Evolutionary conservation across 768 basidiomycete genomes (phyloP).

Genomic region (Trametes meyenii): DNA sequence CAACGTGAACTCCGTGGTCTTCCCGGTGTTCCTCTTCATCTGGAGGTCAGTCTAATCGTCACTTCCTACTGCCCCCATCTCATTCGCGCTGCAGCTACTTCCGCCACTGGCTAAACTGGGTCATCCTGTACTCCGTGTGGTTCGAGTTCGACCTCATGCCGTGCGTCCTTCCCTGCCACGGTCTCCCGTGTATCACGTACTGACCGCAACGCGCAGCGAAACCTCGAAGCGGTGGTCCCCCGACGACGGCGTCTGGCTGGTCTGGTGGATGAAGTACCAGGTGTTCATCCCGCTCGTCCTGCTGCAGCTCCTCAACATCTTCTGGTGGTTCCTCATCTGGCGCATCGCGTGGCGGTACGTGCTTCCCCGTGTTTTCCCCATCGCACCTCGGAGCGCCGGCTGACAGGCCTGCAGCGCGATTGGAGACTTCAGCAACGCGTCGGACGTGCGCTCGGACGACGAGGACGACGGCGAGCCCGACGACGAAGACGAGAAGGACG

Average conservation of each 20-base stretch:
- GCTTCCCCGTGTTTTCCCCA: neutral
- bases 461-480: slow-evolving; percentile 56
- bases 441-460: slow-evolving; percentile 83
- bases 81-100: slow-evolving; percentile 64
- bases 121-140: slow-evolving; percentile 89
- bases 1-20: slow-evolving; percentile 61
- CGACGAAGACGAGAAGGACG: slow-evolving; percentile 36
- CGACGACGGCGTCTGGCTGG: slow-evolving; percentile 67
- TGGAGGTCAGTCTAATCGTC: slow-evolving; percentile 71
- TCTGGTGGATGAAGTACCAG: slow-evolving; percentile 80
- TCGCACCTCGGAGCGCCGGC: neutral
- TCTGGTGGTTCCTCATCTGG: slow-evolving; percentile 90
- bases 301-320: slow-evolving; percentile 84
- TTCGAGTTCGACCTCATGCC: slow-evolving; percentile 74
- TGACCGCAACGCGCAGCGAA: slow-evolving; percentile 43
- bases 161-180: slow-evolving; percentile 45
- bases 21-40: slow-evolving; percentile 62
- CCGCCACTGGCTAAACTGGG: slow-evolving; percentile 88
- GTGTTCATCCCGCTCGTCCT: slow-evolving; percentile 75
- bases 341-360: slow-evolving; percentile 75
- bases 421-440: slow-evolving; percentile 41
- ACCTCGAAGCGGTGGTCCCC: slow-evolving; percentile 59
- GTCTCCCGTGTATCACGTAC: neutral
- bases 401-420: slow-evolving; percentile 49
- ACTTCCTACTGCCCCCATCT: neutral